Evolutionary conservation across 345 rosid species (phyloP).

Genomic region (Hypericum perforatum): DNA sequence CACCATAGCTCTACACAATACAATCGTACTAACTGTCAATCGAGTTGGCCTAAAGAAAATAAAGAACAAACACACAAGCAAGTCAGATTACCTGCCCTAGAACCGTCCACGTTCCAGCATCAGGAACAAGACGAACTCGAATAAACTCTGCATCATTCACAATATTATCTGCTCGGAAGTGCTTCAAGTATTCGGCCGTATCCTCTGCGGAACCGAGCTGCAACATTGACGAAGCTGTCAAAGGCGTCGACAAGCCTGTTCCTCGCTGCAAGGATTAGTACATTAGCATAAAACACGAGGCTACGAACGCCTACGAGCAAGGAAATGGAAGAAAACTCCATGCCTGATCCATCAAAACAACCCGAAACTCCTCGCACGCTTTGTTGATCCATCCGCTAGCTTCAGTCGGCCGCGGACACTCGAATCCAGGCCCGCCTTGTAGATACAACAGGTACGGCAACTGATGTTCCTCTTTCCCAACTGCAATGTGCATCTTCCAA

Average conservation of each 20-base stretch:
- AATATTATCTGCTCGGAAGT: conserved; percentile 82
- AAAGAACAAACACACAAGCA: conserved; percentile 5
- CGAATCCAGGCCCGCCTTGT: conserved; percentile 97
- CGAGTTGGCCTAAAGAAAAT: neutral
- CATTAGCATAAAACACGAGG: conserved; percentile 3
- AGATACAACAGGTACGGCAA: conserved; percentile 67
- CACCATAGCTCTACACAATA: conserved; percentile 94
- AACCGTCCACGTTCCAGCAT: conserved; percentile 70
- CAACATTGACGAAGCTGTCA: conserved; percentile 73
- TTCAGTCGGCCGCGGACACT: conserved; percentile 77
- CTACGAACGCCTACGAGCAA: conserved; percentile 1
- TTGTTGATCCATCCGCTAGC: conserved; percentile 72
- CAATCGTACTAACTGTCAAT: no score
- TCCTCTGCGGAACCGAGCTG: conserved; percentile 57
- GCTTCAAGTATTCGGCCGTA: conserved; percentile 54
- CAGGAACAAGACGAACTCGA: conserved; percentile 66
- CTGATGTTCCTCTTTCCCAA: conserved; percentile 65
- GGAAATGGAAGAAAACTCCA: conserved; percentile 9
- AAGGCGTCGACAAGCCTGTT: conserved; percentile 84
- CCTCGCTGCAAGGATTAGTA: conserved; percentile 63
- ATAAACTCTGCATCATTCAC: conserved; percentile 85
- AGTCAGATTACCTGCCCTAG: conserved; percentile 62
- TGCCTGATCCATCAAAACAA: conserved; percentile 90
- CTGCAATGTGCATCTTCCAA: conserved; percentile 25
- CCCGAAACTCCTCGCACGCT: conserved; percentile 84